Evolutionary conservation across 306 rosid species (phyloP), one percentile per base, ranked within the genome.

Genomic region (Prinsepia uniflora): DNA sequence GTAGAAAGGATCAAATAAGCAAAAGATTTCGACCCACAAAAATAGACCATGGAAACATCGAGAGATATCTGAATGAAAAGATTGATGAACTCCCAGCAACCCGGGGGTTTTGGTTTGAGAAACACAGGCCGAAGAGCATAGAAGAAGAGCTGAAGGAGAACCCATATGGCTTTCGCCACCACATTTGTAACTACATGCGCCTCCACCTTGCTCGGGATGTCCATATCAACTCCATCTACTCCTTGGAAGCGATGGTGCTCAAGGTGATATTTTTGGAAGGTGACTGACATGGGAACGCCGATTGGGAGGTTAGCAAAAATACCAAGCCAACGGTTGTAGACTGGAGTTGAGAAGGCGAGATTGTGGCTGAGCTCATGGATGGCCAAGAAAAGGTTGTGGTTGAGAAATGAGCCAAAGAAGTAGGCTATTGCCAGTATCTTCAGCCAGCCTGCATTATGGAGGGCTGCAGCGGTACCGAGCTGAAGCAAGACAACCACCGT

Each of bases 281-380:
- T 94, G 71, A 94, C 93, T 8, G 96, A 88, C 98, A 94, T 89
- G 10, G 97, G 98, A 24, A 89, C 97, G 15, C 96, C 97, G 3
- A 94, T 87, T 0, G 98, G 98, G 70, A 94, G 97, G 87, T 94
- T 94, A 60, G 98, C 96, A 0, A 88, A 88, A 78, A 93, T 90
- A 56, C 97, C 96, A 0, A 93, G 91, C 96, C 90, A 90, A 62
- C 88, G 89, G 78, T 94, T 94, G 81, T 63, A 78, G 72, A 56
- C 82, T 5, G 97, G 98, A 48, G 85, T 83, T 34, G 94, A 87
- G 88, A 94, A 94, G 76, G 98, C 95, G 7, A 94, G 96, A 78
- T 90, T 94, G 89, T 94, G 98, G 75, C 97, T 89, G 72, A 90
- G 89, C 82, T 94, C 98, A 67, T 94, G 98, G 82, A 94, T 90